Base-by-base conservation (phyloP, 345 rosid genomes). In the Eucalyptus pumila region DNA sequence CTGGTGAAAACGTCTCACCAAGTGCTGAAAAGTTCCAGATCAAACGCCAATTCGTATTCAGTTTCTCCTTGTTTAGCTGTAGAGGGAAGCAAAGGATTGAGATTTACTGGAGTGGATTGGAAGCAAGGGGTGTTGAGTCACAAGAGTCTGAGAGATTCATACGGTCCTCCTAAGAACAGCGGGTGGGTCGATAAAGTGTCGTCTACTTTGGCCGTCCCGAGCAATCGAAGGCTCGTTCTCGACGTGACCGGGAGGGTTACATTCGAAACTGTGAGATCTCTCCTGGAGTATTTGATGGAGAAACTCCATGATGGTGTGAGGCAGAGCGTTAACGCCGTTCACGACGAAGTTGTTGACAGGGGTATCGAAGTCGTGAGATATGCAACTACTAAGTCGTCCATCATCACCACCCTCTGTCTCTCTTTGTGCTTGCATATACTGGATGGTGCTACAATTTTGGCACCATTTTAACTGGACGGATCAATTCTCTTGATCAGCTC, bases 231-330 rank as follows among this genome's bases (percentile, higher is more conserved):
- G 90, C 93, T 96, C 21, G 93, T 95, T 87, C 95, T 97, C 88
- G 98, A 95, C 91, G 72, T 97, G 88, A 95, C 94, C 8, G 98
- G 98, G 85, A 92, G 90, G 76, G 91, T 95, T 44, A 93, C 97
- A 87, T 95, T 94, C 67, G 97, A 96, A 91, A 93, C 95, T 45
- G 97, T 96, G 44, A 93, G 95, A 91, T 94, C 97, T 62, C 90
- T 95, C 89, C 92, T 96, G 72, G 96, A 95, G 86, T 91, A 95
- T 72, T 76, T 93, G 89, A 83, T 94, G 76, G 98, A 95, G 91
- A 96, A 89, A 87, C 47, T 94, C 17, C 86, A 87, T 86, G 92
- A 91, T 89, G 95, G 93, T 51, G 89, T 94, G 86, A 89, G 87
- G 80, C 94, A 88, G 58, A 92, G 94, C 85, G 94, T 90, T 34